Evolutionary conservation across 306 rosid species (phyloP).

Genomic region (Trichosanthes truncata): DNA sequence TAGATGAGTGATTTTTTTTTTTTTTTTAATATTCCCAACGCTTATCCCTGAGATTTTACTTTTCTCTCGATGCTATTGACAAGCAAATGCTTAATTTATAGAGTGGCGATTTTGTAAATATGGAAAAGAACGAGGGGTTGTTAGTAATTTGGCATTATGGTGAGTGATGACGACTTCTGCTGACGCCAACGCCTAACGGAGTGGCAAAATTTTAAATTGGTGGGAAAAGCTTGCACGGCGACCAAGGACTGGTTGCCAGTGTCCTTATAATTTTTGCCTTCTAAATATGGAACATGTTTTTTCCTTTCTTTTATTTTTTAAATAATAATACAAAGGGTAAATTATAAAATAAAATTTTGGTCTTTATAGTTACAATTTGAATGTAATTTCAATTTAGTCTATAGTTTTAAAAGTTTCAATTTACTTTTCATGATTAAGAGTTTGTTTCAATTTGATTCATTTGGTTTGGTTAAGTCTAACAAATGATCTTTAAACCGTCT

Average conservation of each 20-base stretch:
- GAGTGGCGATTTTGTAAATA: constrained; percentile 8
- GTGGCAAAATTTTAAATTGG: background rate
- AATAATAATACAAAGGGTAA: background rate
- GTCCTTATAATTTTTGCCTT: background rate
- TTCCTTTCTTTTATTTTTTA: background rate
- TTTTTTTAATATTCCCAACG: background rate
- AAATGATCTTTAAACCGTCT: too few species aligned
- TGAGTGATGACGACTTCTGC: constrained; percentile 15
- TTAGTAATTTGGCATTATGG: background rate
- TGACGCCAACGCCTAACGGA: constrained; percentile 9
- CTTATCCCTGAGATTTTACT: background rate
- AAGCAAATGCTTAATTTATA: constrained; percentile 12
- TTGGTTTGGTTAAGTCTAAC: too few species aligned
- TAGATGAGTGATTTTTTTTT: background rate
- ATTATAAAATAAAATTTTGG: background rate
- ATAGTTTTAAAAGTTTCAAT: too few species aligned
- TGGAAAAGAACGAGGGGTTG: background rate
- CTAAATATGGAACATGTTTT: background rate
- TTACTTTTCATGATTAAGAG: fast-evolving
- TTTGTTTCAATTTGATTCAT: too few species aligned
- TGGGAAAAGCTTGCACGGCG: background rate
- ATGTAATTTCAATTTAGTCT: too few species aligned
- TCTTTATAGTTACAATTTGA: background rate
- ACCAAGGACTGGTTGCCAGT: background rate
- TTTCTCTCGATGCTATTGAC: background rate